Conservation (phyloP, 768 basidiomycete genomes). For the Mycena metata region DNA sequence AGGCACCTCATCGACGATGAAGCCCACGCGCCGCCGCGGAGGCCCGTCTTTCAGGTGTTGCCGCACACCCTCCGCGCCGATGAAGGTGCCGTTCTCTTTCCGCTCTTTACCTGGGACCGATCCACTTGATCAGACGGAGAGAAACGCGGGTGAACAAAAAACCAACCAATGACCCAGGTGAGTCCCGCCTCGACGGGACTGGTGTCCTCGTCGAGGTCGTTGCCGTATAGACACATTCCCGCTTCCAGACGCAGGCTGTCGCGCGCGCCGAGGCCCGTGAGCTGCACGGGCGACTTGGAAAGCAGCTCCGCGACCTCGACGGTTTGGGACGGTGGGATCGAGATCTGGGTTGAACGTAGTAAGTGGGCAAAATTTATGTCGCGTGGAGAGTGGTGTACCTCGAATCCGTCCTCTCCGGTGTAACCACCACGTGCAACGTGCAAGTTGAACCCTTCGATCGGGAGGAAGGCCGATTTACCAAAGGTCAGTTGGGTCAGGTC, state of each 20-base stretch:
- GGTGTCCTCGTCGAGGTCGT: conserved; percentile 90
- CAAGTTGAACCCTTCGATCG: conserved; percentile 81
- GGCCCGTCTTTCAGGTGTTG: conserved; percentile 87
- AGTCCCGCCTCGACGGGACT: conserved; percentile 93
- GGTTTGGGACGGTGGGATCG: conserved; percentile 85
- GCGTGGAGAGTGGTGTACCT: conserved; percentile 60
- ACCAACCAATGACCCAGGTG: conserved; percentile 91
- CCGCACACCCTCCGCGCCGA: conserved; percentile 81
- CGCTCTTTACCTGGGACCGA: conserved; percentile 80
- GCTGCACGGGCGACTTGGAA: conserved; percentile 74
- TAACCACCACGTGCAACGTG: conserved; percentile 97
- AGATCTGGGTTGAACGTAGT: conserved; percentile 70
- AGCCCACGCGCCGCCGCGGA: conserved; percentile 80
- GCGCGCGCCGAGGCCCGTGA: conserved; percentile 92
- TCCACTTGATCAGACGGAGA: conserved; percentile 1
- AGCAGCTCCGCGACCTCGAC: conserved; percentile 79
- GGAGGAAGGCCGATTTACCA: conserved; percentile 85
- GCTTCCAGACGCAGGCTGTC: conserved; percentile 97
- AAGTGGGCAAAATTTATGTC: conserved; percentile 5
- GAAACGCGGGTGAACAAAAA: background rate
- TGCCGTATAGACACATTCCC: conserved; percentile 96
- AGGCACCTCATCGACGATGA: conserved; percentile 87
- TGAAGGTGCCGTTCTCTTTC: conserved; percentile 76
- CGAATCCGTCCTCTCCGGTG: conserved; percentile 99
- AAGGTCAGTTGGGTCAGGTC: conserved; percentile 85